A percentile compares a stretch with the other conserved stretches of the same genome.
phyloP scores from a whole-genome alignment of 805 yeast species.

The Ogataea trehaloabstinens region DNA sequence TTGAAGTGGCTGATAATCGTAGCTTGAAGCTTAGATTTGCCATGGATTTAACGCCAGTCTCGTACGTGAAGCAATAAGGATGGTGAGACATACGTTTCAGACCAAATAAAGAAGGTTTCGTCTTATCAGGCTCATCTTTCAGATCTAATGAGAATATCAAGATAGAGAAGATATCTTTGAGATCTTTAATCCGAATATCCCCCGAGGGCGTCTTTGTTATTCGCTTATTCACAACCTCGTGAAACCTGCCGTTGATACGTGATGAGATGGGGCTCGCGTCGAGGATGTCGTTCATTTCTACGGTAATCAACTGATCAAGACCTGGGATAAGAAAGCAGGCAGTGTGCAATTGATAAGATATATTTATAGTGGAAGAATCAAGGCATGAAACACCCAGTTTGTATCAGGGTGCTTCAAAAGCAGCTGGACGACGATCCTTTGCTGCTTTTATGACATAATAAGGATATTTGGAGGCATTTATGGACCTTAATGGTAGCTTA shows the following conservation, averaged over 20 bases:
- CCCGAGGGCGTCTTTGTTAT: conserved; percentile 49
- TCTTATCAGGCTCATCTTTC: conserved; percentile 26
- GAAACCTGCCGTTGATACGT: conserved; percentile 2
- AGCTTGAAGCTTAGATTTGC: conserved; percentile 43
- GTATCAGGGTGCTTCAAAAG: too few species aligned
- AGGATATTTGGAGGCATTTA: too few species aligned
- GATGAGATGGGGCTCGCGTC: conserved; percentile 1
- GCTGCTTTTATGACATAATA: too few species aligned
- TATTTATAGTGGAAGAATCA: too few species aligned
- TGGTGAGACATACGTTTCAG: conserved; percentile 25
- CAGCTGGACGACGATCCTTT: too few species aligned
- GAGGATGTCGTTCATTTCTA: conserved; percentile 1
- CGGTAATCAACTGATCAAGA: too few species aligned
- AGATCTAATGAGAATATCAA: conserved; percentile 42
- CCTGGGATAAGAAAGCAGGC: too few species aligned
- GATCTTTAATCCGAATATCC: conserved; percentile 50
- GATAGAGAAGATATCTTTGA: conserved; percentile 59
- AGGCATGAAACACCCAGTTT: too few species aligned
- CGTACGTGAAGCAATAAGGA: conserved; percentile 53
- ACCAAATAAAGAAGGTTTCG: conserved; percentile 8
- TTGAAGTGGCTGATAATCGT: conserved; percentile 47
- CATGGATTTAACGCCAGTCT: conserved; percentile 55
- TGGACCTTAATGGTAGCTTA: too few species aligned
- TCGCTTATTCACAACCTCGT: conserved; percentile 16
- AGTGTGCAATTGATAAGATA: too few species aligned